Percentiles rank a stretch among this genome's conserved stretches.
Evolutionary conservation across 164 flowering plant species (phyloP).

Genomic region (Annona squamosa): DNA sequence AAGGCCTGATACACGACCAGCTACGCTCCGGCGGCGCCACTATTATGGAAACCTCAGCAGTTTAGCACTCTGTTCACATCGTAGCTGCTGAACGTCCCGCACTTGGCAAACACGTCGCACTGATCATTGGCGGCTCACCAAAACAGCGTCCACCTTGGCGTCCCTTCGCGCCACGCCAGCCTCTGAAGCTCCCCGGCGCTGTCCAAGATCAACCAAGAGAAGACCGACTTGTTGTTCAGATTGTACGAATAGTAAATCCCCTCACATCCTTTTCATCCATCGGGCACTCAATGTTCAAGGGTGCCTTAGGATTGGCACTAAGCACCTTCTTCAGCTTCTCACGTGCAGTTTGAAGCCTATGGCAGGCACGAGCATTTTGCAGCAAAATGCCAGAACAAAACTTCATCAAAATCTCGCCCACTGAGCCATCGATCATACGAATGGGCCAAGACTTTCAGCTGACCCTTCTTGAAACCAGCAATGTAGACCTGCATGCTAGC

Average conservation of each 20-base stretch:
- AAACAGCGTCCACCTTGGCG: not conserved
- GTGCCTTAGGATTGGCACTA: too few species aligned
- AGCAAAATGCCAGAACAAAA: conserved; percentile 67
- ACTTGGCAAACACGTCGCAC: conserved; percentile 23
- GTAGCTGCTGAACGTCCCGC: conserved; percentile 30
- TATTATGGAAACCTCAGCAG: too few species aligned
- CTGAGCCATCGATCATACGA: conserved; percentile 68
- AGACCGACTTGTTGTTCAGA: conserved; percentile 2
- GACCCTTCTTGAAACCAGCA: conserved; percentile 84
- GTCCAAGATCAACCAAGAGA: conserved; percentile 30
- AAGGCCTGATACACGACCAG: too few species aligned
- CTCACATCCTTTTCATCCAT: too few species aligned
- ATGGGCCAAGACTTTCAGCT: conserved; percentile 65
- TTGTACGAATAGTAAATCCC: conserved; percentile 32
- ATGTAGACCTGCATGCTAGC: conserved; percentile 87
- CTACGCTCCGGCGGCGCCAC: too few species aligned
- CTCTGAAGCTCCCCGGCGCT: conserved; percentile 10
- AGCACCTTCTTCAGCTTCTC: conserved; percentile 85
- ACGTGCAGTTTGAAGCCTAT: conserved; percentile 66
- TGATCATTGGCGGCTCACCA: conserved; percentile 18
- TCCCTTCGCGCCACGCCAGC: conserved; percentile 14
- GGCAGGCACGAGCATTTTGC: conserved; percentile 71
- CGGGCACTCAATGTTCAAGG: too few species aligned
- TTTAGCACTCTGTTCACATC: conserved; percentile 13
- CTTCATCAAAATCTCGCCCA: conserved; percentile 91